A percentile compares a stretch with the other conserved stretches of the same genome.
These are phyloP conservation scores for Gentiana macrophylla DNA, from an alignment of 257 asterid species.

Conservation along the genomic window DNA sequence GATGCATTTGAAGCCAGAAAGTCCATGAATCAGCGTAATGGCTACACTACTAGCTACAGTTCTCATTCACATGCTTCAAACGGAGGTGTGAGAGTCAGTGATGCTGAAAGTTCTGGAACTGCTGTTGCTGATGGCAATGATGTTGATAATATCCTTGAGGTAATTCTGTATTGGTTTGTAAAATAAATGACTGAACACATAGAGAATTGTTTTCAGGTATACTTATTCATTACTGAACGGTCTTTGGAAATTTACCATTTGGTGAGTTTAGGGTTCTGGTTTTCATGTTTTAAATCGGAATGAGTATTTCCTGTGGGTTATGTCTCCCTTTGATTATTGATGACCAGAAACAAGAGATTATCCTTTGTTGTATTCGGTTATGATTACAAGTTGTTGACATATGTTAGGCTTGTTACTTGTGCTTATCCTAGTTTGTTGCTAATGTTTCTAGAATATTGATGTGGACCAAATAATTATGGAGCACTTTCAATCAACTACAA, in stretches of 20 bases:
- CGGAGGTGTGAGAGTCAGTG: conserved; percentile 19
- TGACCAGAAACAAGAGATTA: neutral
- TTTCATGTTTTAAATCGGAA: neutral
- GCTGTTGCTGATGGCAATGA: conserved; percentile 29
- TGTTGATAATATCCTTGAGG: conserved; percentile 85
- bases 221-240: too few relatives aligned
- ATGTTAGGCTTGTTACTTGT: neutral
- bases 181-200: too few relatives aligned
- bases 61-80: conserved; percentile 23
- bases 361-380: neutral
- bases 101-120: conserved; percentile 16
- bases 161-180: conserved; percentile 14
- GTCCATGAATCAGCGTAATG: conserved; percentile 21
- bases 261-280: neutral
- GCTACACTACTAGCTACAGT: conserved; percentile 16
- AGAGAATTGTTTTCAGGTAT: too few relatives aligned
- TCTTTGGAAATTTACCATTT: neutral
- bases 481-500: conserved; percentile 56
- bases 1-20: conserved; percentile 34
- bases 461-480: conserved; percentile 67
- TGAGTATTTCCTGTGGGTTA: neutral
- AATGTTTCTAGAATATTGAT: conserved; percentile 49
- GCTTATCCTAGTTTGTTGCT: neutral
- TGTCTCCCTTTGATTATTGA: neutral
- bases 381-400: neutral